Evolutionary conservation across 1,139 yeast genomes (phyloP).

Genomic region (Lodderomyces pseudojiufengensis): DNA sequence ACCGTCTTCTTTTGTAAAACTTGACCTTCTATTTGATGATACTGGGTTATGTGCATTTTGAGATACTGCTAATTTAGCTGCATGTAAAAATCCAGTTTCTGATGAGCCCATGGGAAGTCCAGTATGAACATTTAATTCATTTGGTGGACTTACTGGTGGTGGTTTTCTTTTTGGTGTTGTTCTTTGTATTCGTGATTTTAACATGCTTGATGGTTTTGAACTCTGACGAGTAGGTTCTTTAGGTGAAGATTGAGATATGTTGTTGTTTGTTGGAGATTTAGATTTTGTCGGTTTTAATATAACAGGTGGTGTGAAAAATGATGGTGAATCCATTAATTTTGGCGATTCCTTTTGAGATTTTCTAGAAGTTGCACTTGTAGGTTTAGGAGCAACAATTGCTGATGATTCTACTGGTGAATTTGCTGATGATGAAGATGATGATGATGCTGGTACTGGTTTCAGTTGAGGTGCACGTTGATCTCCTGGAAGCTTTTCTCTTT

Average conservation of each 20-base stretch:
- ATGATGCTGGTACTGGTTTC: slow-evolving; percentile 1
- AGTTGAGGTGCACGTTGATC: slow-evolving; percentile 3
- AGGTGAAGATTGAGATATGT: neutral
- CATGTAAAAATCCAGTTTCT: slow-evolving; percentile 33
- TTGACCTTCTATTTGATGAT: slow-evolving; percentile 32
- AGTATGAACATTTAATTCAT: slow-evolving; percentile 30
- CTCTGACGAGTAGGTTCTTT: neutral
- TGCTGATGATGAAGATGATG: slow-evolving; percentile 4
- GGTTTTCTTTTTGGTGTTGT: slow-evolving; percentile 31
- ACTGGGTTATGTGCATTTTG: slow-evolving; percentile 22
- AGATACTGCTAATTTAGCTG: slow-evolving; percentile 47
- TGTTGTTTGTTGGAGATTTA: neutral
- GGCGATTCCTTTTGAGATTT: slow-evolving; percentile 18
- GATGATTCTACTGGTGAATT: neutral
- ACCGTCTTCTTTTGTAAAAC: slow-evolving; percentile 34
- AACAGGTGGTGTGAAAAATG: slow-evolving; percentile 10
- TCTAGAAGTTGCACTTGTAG: neutral
- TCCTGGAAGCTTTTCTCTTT: slow-evolving; percentile 31
- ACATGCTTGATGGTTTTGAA: slow-evolving; percentile 8
- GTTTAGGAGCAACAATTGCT: slow-evolving; percentile 13
- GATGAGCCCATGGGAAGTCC: slow-evolving; percentile 24
- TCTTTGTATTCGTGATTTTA: slow-evolving; percentile 7
- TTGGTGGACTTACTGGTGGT: slow-evolving; percentile 28
- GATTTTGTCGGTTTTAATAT: neutral
- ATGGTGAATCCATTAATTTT: slow-evolving; percentile 24